Conservation (phyloP, 805 yeast genomes). For the Wickerhamomyces ciferrii region DNA sequence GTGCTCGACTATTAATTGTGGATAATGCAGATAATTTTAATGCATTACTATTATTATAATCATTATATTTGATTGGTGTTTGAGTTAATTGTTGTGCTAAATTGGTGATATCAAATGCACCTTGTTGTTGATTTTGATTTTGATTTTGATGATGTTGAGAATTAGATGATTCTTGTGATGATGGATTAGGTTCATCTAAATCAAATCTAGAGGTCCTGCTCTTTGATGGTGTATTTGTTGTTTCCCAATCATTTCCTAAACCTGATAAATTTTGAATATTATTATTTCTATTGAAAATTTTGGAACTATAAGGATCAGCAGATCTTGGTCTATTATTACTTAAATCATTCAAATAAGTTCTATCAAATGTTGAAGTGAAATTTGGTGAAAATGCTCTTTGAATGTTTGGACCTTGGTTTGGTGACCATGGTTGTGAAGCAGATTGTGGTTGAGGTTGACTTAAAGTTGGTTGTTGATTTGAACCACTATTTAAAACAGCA, state of each 20-base stretch:
- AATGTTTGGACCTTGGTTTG: constrained; percentile 8
- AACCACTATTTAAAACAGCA: constrained; percentile 27
- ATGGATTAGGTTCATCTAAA: constrained; percentile 1
- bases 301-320: constrained; percentile 31
- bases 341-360: constrained; percentile 18
- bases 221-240: constrained; percentile 10
- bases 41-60: constrained; percentile 29
- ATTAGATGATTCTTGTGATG: constrained; percentile 3
- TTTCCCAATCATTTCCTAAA: constrained; percentile 3
- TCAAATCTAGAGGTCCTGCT: constrained; percentile 17
- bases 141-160: constrained; percentile 4
- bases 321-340: constrained; percentile 33
- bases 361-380: constrained; percentile 11
- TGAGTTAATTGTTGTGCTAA: constrained; percentile 22
- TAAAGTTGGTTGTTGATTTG: constrained; percentile 18
- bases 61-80: constrained; percentile 11
- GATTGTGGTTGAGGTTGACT: constrained; percentile 34
- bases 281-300: constrained; percentile 5
- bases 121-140: constrained; percentile 7
- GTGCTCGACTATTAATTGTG: constrained; percentile 52
- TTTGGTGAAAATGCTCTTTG: constrained; percentile 26
- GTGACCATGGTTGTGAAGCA: constrained; percentile 22
- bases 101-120: constrained; percentile 21
- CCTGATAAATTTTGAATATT: background rate
- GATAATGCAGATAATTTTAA: constrained; percentile 62